A percentile compares a stretch with the other conserved stretches of the same genome.
Evolutionary conservation across 768 basidiomycete species (phyloP).

Genomic region (Kwoniella dendrophila): DNA sequence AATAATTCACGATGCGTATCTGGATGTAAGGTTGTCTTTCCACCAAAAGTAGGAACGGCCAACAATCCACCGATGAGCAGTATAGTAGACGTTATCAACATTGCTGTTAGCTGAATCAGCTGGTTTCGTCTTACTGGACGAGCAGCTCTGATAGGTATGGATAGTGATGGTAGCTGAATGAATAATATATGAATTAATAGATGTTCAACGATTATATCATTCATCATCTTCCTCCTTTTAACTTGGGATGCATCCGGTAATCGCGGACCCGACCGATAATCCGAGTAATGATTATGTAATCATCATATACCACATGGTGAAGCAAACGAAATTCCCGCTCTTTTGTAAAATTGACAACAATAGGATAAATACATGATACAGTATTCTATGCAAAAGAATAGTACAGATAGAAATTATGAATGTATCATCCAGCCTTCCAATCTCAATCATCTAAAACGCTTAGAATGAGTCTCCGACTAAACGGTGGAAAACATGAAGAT

Average conservation of each 20-base stretch:
- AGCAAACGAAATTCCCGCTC: too few species aligned
- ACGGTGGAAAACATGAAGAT: conserved; percentile 12
- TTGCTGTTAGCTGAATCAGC: background rate
- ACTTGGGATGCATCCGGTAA: background rate
- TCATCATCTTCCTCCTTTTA: background rate
- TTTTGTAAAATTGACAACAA: too few species aligned
- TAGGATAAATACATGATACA: background rate
- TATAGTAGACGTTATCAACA: background rate
- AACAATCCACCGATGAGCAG: background rate
- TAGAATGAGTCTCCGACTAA: conserved; percentile 4
- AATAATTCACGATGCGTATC: conserved; percentile 33
- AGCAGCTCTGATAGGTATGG: too few species aligned
- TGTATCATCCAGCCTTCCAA: conserved; percentile 26
- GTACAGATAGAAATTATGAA: background rate
- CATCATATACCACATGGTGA: too few species aligned
- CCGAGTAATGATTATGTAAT: too few species aligned
- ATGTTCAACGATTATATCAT: too few species aligned
- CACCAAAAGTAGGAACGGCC: background rate
- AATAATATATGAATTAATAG: too few species aligned
- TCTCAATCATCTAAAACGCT: background rate
- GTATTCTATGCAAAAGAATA: background rate
- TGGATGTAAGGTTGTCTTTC: conserved; percentile 24
- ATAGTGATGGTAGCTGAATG: too few species aligned
- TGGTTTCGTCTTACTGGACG: too few species aligned
- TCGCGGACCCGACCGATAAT: background rate